Conservation (phyloP, 140 eudicot genomes). For the Cichorium intybus region DNA sequence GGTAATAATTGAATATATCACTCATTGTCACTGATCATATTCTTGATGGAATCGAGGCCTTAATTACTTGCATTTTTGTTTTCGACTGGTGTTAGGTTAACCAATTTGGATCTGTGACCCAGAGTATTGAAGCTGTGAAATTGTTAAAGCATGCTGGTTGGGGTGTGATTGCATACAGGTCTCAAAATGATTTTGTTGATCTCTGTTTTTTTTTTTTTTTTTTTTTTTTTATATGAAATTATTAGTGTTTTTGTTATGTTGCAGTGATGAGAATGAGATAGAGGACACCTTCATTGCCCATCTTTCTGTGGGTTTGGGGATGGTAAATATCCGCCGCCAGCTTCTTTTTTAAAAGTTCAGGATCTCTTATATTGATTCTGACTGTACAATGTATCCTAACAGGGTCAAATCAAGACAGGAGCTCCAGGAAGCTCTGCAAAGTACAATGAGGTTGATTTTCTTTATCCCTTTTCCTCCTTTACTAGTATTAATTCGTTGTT, state of each 20-base stretch:
- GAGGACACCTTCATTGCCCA: slow-evolving; percentile 99
- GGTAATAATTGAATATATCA: no score
- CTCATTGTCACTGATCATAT: no score
- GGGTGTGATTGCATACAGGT: slow-evolving; percentile 42
- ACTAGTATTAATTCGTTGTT: background rate
- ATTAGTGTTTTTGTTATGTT: slow-evolving; percentile 5
- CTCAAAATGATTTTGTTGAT: background rate
- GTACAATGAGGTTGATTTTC: slow-evolving; percentile 42
- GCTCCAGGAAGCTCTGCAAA: slow-evolving; percentile 64
- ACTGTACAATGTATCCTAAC: slow-evolving; percentile 14
- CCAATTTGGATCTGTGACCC: slow-evolving; percentile 90
- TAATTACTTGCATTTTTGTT: no score
- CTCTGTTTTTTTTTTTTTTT: background rate
- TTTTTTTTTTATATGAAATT: background rate
- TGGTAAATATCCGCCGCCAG: no score
- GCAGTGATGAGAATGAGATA: slow-evolving; percentile 94
- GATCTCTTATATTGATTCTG: no score
- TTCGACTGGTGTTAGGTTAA: slow-evolving; percentile 75
- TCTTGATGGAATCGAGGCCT: no score
- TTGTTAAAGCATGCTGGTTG: slow-evolving; percentile 42
- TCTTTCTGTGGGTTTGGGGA: slow-evolving; percentile 87
- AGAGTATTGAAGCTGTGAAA: slow-evolving; percentile 41
- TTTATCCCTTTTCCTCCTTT: background rate
- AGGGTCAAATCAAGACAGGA: slow-evolving; percentile 64
- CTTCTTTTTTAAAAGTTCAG: no score